phyloP scores from a whole-genome alignment of 2,329 filamentous ascomycete genomes.

The Cladosporium sphaerospermum region DNA sequence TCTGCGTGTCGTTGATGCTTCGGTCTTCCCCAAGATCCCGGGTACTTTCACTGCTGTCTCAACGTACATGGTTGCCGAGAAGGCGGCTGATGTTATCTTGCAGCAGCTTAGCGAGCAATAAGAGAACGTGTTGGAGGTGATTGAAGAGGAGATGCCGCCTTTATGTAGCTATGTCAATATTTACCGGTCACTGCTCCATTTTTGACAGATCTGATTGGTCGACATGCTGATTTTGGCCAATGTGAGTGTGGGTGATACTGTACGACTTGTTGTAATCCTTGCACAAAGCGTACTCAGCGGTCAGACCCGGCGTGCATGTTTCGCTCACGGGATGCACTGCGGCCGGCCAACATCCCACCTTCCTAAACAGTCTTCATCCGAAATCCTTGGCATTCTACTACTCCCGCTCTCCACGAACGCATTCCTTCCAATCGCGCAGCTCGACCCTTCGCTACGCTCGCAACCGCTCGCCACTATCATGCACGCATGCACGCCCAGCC shows the following conservation, averaged over 20 bases:
- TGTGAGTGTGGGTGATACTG: no score
- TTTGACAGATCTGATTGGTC: slow-evolving; percentile 35
- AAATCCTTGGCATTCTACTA: slow-evolving; percentile 1
- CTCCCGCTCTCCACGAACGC: not conserved
- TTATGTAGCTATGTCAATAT: slow-evolving; percentile 6
- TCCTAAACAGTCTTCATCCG: slow-evolving; percentile 9
- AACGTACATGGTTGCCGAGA: slow-evolving; percentile 54
- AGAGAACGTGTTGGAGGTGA: not conserved
- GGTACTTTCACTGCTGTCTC: slow-evolving; percentile 49
- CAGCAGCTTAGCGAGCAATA: slow-evolving; percentile 7
- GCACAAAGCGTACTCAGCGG: no score
- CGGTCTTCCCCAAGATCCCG: slow-evolving; percentile 51
- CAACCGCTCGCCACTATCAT: not conserved
- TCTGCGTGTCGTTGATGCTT: slow-evolving; percentile 57
- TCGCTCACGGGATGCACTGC: not conserved
- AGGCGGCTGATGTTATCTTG: slow-evolving; percentile 54
- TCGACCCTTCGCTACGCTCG: not conserved
- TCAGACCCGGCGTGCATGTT: not conserved
- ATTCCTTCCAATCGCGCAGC: not conserved
- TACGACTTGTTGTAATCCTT: no score
- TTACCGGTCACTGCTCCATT: not conserved
- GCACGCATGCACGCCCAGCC: not conserved
- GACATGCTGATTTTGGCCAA: not conserved
- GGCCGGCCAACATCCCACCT: not conserved
- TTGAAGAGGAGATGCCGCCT: not conserved